Percentiles rank a stretch among this genome's conserved stretches.
phyloP scores from a whole-genome alignment of 139 green algal species.

The Haematococcus lacustris region DNA sequence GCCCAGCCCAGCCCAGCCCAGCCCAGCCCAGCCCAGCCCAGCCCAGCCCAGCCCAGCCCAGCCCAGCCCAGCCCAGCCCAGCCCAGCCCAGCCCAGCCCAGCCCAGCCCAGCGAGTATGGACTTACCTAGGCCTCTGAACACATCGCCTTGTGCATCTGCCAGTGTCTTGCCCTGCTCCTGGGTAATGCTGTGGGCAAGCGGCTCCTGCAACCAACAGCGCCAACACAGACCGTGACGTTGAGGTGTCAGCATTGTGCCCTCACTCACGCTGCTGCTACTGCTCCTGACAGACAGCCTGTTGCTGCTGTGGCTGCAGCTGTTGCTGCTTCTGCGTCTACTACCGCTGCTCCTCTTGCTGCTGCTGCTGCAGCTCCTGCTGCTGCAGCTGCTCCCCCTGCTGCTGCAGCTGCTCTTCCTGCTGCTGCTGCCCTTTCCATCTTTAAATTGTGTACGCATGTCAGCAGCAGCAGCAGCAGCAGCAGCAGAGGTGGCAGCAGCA shows the following conservation, averaged over 20 bases:
- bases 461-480: background rate
- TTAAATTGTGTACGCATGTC: background rate
- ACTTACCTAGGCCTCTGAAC: slow-evolving; percentile 79
- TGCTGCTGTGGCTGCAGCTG: no score
- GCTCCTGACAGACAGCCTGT: no score
- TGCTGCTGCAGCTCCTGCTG: no score
- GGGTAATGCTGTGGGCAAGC: slow-evolving; percentile 74
- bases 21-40: no score
- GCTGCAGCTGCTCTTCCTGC: background rate
- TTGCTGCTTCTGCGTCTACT: no score
- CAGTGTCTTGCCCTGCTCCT: slow-evolving; percentile 95
- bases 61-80: background rate
- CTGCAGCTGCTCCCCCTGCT: no score
- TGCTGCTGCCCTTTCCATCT: background rate
- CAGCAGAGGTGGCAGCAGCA: background rate
- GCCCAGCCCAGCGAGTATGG: background rate
- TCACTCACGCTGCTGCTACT: background rate
- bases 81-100: no score
- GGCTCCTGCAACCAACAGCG: slow-evolving; percentile 55
- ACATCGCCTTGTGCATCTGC: slow-evolving; percentile 87
- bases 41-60: background rate
- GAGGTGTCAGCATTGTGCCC: background rate
- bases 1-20: background rate
- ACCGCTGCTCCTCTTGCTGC: no score
- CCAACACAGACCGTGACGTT: background rate